Conservation (phyloP, 495 filamentous ascomycete species). For the Penicillium subrubescens region DNA sequence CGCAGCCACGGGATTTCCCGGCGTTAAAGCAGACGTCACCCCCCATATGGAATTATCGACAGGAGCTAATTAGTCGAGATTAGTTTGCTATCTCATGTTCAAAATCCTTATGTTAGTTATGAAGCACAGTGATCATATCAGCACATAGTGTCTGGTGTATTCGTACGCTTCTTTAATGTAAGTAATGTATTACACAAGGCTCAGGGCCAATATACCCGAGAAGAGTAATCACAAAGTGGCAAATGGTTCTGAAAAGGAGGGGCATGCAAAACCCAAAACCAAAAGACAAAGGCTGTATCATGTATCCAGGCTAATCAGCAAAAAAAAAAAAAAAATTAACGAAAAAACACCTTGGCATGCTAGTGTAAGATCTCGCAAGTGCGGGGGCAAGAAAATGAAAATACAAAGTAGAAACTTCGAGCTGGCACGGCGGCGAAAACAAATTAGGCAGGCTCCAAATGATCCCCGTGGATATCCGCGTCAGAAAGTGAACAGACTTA, state of each 20-base stretch:
- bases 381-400: slow-evolving; percentile 13
- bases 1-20: not conserved
- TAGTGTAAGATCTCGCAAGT: slow-evolving; percentile 7
- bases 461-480: slow-evolving; percentile 9
- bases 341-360: slow-evolving; percentile 19
- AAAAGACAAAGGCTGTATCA: slow-evolving; percentile 2
- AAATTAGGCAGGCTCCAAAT: not conserved
- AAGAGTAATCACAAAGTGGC: not conserved
- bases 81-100: not conserved
- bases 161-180: not conserved
- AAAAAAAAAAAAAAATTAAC: not conserved
- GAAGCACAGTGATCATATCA: not conserved
- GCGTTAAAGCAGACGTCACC: not conserved
- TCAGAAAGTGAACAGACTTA: not conserved
- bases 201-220: not conserved
- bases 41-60: not conserved
- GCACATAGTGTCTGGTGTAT: not conserved
- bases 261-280: slow-evolving; percentile 2
- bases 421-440: not conserved
- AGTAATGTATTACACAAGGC: not conserved
- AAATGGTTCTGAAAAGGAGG: slow-evolving; percentile 1
- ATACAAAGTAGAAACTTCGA: not conserved
- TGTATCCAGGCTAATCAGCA: slow-evolving; percentile 13
- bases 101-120: not conserved
- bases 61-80: not conserved